phyloP scores from a whole-genome alignment of 148 eudicot species.

The Arctostaphylos glauca region DNA sequence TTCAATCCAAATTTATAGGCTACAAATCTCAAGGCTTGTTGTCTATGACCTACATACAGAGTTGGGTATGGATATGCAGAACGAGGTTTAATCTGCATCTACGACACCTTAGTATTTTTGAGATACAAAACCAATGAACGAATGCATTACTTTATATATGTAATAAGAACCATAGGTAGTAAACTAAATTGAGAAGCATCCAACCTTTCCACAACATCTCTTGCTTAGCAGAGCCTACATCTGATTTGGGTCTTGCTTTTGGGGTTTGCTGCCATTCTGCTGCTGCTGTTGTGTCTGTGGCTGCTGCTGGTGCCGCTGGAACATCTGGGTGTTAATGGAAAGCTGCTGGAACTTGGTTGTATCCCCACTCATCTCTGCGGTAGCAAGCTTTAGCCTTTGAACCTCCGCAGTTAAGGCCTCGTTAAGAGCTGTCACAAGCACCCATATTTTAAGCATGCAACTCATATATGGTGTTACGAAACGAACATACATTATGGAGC shows the following conservation, averaged over 20 bases:
- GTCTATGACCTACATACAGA: slow-evolving; percentile 21
- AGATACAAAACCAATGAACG: slow-evolving; percentile 41
- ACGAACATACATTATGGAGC: not conserved
- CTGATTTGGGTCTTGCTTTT: slow-evolving; percentile 47
- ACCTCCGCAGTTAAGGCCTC: slow-evolving; percentile 87
- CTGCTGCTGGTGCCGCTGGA: slow-evolving; percentile 40
- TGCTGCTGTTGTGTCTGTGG: slow-evolving; percentile 32
- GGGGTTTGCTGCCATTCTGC: slow-evolving; percentile 33
- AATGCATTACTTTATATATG: slow-evolving; percentile 29
- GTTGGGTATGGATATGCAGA: slow-evolving; percentile 27
- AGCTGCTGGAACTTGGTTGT: slow-evolving; percentile 75
- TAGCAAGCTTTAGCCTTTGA: slow-evolving; percentile 80
- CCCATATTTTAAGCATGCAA: not conserved
- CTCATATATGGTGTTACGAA: not conserved
- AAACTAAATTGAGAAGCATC: slow-evolving; percentile 15
- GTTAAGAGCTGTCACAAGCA: slow-evolving; percentile 62
- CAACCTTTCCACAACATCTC: slow-evolving; percentile 1
- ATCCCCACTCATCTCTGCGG: slow-evolving; percentile 58
- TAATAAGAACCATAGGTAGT: slow-evolving; percentile 10
- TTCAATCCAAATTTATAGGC: slow-evolving; percentile 14
- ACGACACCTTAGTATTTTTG: slow-evolving; percentile 22
- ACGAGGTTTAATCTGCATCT: slow-evolving; percentile 21
- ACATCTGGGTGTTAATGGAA: slow-evolving; percentile 64
- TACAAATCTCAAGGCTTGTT: slow-evolving; percentile 17
- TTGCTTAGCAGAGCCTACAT: slow-evolving; percentile 17